phyloP scores from a whole-genome alignment of 148 eudicot genomes.

The Heliosperma pusillum region DNA sequence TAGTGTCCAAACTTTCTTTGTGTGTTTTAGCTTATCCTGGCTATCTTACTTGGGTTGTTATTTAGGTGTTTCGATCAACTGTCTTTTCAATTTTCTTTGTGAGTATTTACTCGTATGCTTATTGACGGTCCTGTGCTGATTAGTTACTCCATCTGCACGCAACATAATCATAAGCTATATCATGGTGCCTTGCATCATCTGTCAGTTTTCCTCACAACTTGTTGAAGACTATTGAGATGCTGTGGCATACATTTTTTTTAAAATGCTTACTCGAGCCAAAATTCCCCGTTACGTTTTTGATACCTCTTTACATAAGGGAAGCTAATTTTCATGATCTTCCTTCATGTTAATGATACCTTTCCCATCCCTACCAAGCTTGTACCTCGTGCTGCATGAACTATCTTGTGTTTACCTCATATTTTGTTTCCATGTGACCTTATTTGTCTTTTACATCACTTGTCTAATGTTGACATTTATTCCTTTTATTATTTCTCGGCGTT shows the following conservation, averaged over 20 bases:
- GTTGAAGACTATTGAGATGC: slow-evolving; percentile 1
- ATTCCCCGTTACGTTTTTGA: too few species aligned
- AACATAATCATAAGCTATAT: slow-evolving; percentile 32
- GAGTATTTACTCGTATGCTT: slow-evolving; percentile 11
- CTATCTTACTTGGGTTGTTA: too few species aligned
- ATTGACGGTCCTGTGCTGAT: slow-evolving; percentile 32
- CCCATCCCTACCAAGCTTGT: too few species aligned
- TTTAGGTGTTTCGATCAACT: background rate
- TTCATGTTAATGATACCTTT: too few species aligned
- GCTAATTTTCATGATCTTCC: too few species aligned
- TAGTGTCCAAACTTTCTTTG: background rate
- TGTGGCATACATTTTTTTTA: slow-evolving; percentile 18
- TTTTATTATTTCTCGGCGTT: background rate
- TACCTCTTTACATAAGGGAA: too few species aligned
- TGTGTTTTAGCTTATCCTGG: background rate
- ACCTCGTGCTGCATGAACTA: too few species aligned
- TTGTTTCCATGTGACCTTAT: background rate
- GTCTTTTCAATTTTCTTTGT: background rate
- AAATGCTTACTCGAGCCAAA: background rate
- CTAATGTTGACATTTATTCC: background rate
- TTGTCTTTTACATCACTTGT: too few species aligned
- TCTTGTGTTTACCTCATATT: background rate
- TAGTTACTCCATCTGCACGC: slow-evolving; percentile 19
- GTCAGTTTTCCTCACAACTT: background rate
- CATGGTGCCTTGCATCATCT: slow-evolving; percentile 9